A percentile compares a stretch with the other conserved stretches of the same genome.
phyloP scores from a whole-genome alignment of 2,329 filamentous ascomycete species.

The Lecanicillium sp. region DNA sequence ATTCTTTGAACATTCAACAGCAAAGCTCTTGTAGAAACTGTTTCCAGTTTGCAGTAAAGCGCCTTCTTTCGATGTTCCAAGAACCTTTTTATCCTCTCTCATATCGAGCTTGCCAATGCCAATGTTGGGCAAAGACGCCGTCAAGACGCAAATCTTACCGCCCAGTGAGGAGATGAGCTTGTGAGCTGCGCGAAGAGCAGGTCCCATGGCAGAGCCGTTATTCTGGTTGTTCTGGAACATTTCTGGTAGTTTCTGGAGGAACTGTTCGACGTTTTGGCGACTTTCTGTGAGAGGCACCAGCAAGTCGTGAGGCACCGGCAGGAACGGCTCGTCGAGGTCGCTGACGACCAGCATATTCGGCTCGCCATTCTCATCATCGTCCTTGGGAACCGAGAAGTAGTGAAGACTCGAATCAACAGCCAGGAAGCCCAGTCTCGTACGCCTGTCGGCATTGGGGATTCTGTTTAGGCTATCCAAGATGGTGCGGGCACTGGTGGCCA shows the following conservation, averaged over 20 bases:
- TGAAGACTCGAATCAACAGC: constrained; percentile 91
- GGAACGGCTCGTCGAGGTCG: constrained; percentile 91
- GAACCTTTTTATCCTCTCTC: constrained; percentile 90
- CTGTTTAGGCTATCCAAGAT: constrained; percentile 91
- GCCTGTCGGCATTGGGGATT: constrained; percentile 94
- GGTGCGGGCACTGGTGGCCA: constrained; percentile 86
- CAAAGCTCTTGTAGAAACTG: constrained; percentile 98
- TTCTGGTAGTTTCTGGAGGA: constrained; percentile 80
- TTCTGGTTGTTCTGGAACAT: constrained; percentile 97
- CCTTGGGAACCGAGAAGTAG: constrained; percentile 91
- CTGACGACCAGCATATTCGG: constrained; percentile 90
- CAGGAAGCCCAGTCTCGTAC: constrained; percentile 89
- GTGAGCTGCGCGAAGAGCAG: constrained; percentile 84
- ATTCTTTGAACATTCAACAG: constrained; percentile 97
- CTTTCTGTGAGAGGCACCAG: constrained; percentile 84
- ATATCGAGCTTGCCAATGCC: constrained; percentile 86
- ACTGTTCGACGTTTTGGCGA: constrained; percentile 82
- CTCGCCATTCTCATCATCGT: constrained; percentile 75
- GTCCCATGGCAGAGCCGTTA: constrained; percentile 87
- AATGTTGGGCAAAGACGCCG: constrained; percentile 80
- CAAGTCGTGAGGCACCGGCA: constrained; percentile 87
- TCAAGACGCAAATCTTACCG: constrained; percentile 89
- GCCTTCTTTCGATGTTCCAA: constrained; percentile 90
- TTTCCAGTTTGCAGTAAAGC: constrained; percentile 82
- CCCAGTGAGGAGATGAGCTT: constrained; percentile 92